Percentiles rank a stretch among this genome's conserved stretches.
Evolutionary conservation across 2,329 filamentous ascomycete genomes (phyloP).

Genomic region (Celoporthe dispersa): DNA sequence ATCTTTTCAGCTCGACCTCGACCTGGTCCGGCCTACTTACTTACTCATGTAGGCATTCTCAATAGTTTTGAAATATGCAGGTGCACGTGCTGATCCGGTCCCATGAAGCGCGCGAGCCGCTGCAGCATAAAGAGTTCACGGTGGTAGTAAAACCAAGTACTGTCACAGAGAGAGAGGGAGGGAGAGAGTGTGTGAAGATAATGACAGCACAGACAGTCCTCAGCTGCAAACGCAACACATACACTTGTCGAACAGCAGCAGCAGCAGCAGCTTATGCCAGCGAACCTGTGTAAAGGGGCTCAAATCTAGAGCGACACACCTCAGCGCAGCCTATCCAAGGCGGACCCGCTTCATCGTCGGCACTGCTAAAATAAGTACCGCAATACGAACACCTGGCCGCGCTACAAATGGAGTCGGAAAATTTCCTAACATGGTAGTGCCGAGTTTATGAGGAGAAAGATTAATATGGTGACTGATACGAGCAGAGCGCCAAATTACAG

Average conservation of each 20-base stretch:
- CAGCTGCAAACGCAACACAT: background rate
- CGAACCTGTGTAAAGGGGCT: background rate
- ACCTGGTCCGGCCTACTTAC: background rate
- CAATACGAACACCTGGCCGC: conserved; percentile 1
- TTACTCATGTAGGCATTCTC: background rate
- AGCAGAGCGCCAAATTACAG: background rate
- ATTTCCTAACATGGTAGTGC: background rate
- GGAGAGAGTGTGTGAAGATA: too few relatives aligned
- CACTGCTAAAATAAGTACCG: conserved; percentile 5
- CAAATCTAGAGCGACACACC: background rate
- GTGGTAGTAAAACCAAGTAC: background rate
- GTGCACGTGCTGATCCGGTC: background rate
- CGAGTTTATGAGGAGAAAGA: background rate
- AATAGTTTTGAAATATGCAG: background rate
- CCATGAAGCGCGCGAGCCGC: background rate
- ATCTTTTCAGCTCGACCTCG: background rate
- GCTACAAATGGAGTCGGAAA: background rate
- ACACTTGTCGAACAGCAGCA: background rate
- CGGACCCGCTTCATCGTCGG: conserved; percentile 1
- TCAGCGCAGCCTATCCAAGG: background rate
- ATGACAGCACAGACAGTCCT: background rate
- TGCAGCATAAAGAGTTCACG: background rate
- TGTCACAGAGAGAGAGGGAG: too few relatives aligned
- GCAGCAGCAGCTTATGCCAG: background rate
- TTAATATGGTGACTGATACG: background rate